Evolutionary conservation across 169 alveolate species (phyloP).

Genomic region (Cryptosporidium xiaoi): DNA sequence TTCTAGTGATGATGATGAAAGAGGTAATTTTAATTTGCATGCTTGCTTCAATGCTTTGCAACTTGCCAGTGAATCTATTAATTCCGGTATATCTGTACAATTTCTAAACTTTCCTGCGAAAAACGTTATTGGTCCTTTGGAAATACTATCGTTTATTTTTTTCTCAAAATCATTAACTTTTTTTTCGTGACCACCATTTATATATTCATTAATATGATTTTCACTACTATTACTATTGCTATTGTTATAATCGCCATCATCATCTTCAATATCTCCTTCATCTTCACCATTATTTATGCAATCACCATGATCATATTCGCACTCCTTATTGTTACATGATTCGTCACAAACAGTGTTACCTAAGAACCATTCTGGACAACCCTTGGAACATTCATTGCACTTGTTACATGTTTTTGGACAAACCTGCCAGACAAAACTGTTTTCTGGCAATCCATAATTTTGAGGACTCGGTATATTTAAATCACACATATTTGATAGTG

Average conservation of each 20-base stretch:
- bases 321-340: conserved; percentile 79
- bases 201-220: not conserved
- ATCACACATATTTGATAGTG: conserved; percentile 42
- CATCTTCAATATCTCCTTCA: not conserved
- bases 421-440: conserved; percentile 76
- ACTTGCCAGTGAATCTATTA: conserved; percentile 48
- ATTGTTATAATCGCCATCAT: not conserved
- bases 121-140: conserved; percentile 45
- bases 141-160: not conserved
- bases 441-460: conserved; percentile 73
- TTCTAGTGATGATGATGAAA: conserved; percentile 35
- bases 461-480: conserved; percentile 46
- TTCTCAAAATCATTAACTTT: not conserved
- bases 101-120: conserved; percentile 65
- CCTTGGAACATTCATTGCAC: conserved; percentile 81
- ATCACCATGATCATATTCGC: conserved; percentile 80
- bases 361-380: conserved; percentile 78
- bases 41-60: conserved; percentile 56
- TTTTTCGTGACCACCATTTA: not conserved
- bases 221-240: not conserved
- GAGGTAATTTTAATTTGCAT: conserved; percentile 42
- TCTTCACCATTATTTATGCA: conserved; percentile 73
- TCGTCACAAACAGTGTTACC: conserved; percentile 81
- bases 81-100: conserved; percentile 56
- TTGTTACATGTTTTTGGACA: conserved; percentile 81